phyloP scores from a whole-genome alignment of 2,329 filamentous ascomycete genomes.

The Tricladium varicosporioides region DNA sequence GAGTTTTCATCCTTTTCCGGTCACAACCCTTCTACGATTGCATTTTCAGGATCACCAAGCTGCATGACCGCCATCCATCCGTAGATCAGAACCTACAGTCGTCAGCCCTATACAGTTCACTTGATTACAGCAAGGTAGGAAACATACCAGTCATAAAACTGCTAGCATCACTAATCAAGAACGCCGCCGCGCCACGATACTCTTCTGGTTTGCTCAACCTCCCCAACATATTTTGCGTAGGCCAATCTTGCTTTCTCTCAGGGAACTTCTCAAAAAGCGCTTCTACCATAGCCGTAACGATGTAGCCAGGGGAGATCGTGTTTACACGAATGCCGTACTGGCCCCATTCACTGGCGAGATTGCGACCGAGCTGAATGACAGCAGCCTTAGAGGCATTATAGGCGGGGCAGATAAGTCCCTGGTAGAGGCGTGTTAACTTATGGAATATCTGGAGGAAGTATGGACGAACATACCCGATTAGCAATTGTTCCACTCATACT shows the following conservation, averaged over 20 bases:
- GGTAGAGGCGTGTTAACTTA: slow-evolving; percentile 19
- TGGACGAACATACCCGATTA: slow-evolving; percentile 54
- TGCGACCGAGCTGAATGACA: slow-evolving; percentile 68
- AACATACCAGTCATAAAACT: slow-evolving; percentile 63
- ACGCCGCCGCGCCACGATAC: slow-evolving; percentile 69
- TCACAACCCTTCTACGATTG: not conserved
- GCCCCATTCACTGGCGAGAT: slow-evolving; percentile 73
- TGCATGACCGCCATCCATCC: slow-evolving; percentile 35
- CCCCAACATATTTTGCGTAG: slow-evolving; percentile 81
- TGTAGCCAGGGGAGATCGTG: slow-evolving; percentile 77
- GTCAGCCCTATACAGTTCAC: not conserved
- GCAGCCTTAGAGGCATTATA: slow-evolving; percentile 78
- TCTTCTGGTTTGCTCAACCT: slow-evolving; percentile 66
- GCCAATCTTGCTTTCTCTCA: slow-evolving; percentile 67
- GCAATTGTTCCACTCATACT: slow-evolving; percentile 69
- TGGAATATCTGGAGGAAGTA: not conserved
- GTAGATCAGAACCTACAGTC: slow-evolving; percentile 21
- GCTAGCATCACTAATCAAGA: slow-evolving; percentile 64
- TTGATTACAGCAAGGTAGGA: not conserved
- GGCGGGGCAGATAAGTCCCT: slow-evolving; percentile 59
- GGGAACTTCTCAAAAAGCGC: slow-evolving; percentile 74
- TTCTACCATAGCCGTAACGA: slow-evolving; percentile 80
- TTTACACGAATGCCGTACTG: slow-evolving; percentile 69
- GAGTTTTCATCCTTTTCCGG: too few species aligned
- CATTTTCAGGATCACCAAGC: slow-evolving; percentile 48